A percentile compares a stretch with the other conserved stretches of the same genome.
Conservation (phyloP, 495 filamentous ascomycete species). For the Oleoguttula mirabilis region DNA sequence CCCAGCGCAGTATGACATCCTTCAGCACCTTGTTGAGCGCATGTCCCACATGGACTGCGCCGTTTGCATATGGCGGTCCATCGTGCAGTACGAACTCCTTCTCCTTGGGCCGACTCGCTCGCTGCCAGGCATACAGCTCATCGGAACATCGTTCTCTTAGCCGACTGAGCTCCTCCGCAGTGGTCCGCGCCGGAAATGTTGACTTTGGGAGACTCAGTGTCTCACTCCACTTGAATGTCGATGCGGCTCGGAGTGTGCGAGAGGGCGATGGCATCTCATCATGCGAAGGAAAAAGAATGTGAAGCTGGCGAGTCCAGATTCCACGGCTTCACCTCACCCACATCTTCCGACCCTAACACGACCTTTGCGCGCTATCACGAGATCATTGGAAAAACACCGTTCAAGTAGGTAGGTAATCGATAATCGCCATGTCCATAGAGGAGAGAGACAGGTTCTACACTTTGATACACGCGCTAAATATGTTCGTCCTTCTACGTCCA, state of each 20-base stretch:
- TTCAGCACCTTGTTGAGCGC: conserved; percentile 96
- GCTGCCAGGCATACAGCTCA: conserved; percentile 82
- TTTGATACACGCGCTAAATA: no score
- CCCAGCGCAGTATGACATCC: conserved; percentile 74
- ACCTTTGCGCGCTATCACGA: no score
- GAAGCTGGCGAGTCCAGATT: no score
- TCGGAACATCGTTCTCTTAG: conserved; percentile 73
- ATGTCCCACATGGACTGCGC: conserved; percentile 88
- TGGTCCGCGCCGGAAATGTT: conserved; percentile 37
- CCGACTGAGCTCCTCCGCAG: conserved; percentile 36
- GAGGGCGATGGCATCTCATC: conserved; percentile 1
- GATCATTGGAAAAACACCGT: no score
- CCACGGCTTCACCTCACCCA: no score
- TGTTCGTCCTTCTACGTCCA: no score
- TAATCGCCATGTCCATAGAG: no score
- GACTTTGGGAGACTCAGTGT: conserved; percentile 35
- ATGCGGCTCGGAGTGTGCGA: conserved; percentile 1
- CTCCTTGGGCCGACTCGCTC: conserved; percentile 36
- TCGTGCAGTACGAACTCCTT: conserved; percentile 76
- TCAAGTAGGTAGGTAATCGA: no score
- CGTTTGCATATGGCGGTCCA: conserved; percentile 96
- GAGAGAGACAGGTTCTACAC: no score
- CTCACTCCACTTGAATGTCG: conserved; percentile 17
- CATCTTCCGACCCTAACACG: no score
- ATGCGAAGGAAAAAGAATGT: no score